Conservation (phyloP, 2,329 filamentous ascomycete genomes). For the Aspergillus flavus region DNA sequence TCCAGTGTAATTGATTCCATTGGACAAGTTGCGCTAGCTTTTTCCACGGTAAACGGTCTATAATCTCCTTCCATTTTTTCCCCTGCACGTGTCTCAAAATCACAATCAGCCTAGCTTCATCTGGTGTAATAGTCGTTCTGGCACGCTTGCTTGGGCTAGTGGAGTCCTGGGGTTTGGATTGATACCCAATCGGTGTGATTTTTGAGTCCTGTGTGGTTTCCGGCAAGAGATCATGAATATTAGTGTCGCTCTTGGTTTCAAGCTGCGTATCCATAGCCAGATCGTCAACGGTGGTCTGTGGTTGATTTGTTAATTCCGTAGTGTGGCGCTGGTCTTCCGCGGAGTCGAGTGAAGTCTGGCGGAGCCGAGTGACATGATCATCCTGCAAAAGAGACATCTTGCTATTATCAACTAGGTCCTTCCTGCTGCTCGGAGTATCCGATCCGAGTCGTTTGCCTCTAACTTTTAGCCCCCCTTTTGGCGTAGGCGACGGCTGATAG, state of each 20-base stretch:
- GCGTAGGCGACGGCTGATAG: slow-evolving; percentile 34
- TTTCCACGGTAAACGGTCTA: slow-evolving; percentile 29
- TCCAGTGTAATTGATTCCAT: slow-evolving; percentile 37
- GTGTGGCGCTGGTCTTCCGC: slow-evolving; percentile 16
- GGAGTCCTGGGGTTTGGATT: slow-evolving; percentile 9
- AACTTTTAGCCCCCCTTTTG: slow-evolving; percentile 25
- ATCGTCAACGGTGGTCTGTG: slow-evolving; percentile 7
- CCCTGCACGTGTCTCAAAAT: slow-evolving; percentile 31
- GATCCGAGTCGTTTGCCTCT: slow-evolving; percentile 23
- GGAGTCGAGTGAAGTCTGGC: slow-evolving; percentile 10
- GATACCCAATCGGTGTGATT: not conserved
- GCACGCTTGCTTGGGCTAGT: slow-evolving; percentile 23
- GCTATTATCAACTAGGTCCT: slow-evolving; percentile 15
- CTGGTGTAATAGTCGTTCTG: slow-evolving; percentile 28
- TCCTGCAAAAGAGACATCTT: slow-evolving; percentile 13
- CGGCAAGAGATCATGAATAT: slow-evolving; percentile 1
- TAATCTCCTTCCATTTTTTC: slow-evolving; percentile 34
- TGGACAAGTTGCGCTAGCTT: slow-evolving; percentile 23
- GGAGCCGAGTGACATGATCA: slow-evolving; percentile 18
- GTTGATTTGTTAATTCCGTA: slow-evolving; percentile 10
- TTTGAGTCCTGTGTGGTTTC: slow-evolving; percentile 5
- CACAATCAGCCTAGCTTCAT: slow-evolving; percentile 36
- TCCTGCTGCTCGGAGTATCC: slow-evolving; percentile 6
- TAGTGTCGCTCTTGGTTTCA: not conserved
- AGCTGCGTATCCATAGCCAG: slow-evolving; percentile 11